Evolutionary conservation across 83 land plant genomes (phyloP), one percentile per base, ranked within the genome.

Genomic region (Isoetes engelmannii): DNA sequence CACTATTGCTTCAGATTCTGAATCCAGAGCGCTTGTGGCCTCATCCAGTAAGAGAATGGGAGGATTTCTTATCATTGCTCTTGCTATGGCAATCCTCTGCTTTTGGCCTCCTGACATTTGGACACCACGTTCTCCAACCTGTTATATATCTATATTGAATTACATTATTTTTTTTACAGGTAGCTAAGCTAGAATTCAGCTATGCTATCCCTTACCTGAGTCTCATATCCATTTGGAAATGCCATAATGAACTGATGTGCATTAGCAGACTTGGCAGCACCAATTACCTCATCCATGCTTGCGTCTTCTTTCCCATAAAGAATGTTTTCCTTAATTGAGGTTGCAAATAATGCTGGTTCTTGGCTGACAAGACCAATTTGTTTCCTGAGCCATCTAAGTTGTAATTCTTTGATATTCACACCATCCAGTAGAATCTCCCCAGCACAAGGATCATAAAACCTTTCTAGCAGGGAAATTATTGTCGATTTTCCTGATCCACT

Each of bases 341-440:
- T 18, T 7, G 47, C 41, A 41, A 64, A 44, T 12, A 64, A 44
- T 41, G 45, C 47, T 7, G 67, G 67, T 41, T 64, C 67, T 64
- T 64, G 67, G 17, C 47, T 64, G 10, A 64, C 67, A 9, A 64
- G 41, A 2, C 67, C 67, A 9, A 64, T 64, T 64, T 64, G 62
- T 18, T 59, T 10, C 10, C 62, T 20, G 19, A 19, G 28, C 62
- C 62, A 59, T 18, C 19, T 59, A 8, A 59, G 28, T 18, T 59
- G 62, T 18, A 59, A 19, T 20, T 59, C 9, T 59, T 59, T 59
- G 62, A 59, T 59, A 42, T 59, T 59, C 8, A 59, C 12, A 8
- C 62, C 62, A 59, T 59, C 62, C 62, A 59, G 62, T 12, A 59
- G 20, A 59, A 59, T 37, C 4, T 59, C 19, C 12, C 62, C 62